Evolutionary conservation across 2,329 filamentous ascomycete genomes (phyloP), one percentile per base, ranked within the genome.

Genomic region (Ophiosphaerella narmari): DNA sequence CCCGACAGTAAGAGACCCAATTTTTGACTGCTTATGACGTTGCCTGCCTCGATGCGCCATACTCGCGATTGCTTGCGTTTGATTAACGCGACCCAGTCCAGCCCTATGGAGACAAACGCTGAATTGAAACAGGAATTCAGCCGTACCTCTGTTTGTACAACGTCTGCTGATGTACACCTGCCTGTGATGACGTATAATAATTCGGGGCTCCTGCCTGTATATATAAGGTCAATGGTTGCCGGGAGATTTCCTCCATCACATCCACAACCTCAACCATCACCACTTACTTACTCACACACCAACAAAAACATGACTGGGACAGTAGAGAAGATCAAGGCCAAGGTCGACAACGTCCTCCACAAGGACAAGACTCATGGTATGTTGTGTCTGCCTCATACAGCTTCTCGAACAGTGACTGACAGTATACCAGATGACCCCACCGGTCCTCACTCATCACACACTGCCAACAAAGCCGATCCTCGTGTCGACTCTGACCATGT

Each of bases 261-360:
- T 39, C 34, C 36, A 42, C 38, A 37, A 21, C 21, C 39, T 21
- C 45, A 45, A 45, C 13, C 31, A 52, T 41, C 37, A 45, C 29
- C 40, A 39, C 24, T 40, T 40, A 51, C 38, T 16, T 40, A 51
- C 38, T 16, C 44, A 26, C 36, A 38, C 16, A 48, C 57, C 46
- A 57, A 26, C 36, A 35, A 48, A 52, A 65, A 47, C 52, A 69
- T 68, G 66, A 40, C 66, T 36, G 64, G 66, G 49, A 41, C 58
- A 38, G 65, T 73, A 33, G 66, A 73, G 3, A 71, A 73, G 60
- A 63, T 73, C 58, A 73, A 72, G 67, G 62, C 63, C 46, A 72
- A 71, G 68, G 70, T 71, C 61, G 68, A 73, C 52, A 52, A 67
- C 32, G 63, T 68, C 50, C 63, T 72, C 42, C 68, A 70, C 60